Conservation (phyloP, 352 stramenopile genomes). For the Lagenidium giganteum region DNA sequence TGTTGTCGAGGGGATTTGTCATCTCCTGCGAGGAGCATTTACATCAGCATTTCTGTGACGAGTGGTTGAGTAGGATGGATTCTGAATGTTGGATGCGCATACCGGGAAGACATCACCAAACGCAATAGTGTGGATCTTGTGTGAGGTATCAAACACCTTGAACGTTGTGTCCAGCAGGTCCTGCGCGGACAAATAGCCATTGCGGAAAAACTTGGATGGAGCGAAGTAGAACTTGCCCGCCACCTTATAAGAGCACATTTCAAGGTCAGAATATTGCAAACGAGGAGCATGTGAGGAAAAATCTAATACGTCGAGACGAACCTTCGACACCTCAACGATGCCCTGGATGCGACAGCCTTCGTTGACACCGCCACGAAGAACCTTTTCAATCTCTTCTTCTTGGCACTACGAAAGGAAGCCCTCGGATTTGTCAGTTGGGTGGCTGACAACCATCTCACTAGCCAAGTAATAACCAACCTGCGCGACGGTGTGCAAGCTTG, state of each 20-base stretch:
- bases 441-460: too few relatives aligned
- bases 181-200: constrained; percentile 60
- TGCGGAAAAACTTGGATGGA: constrained; percentile 78
- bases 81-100: constrained; percentile 4
- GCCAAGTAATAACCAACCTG: constrained; percentile 34
- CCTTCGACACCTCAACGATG: constrained; percentile 72
- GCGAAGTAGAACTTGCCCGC: constrained; percentile 79
- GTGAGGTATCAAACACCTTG: constrained; percentile 69
- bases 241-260: constrained; percentile 36
- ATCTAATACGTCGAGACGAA: constrained; percentile 6
- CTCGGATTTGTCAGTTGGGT: too few relatives aligned
- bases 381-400: constrained; percentile 69
- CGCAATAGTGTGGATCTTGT: constrained; percentile 45
- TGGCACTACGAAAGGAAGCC: constrained; percentile 49
- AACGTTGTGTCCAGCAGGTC: constrained; percentile 67
- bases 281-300: neutral
- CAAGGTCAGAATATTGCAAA: neutral
- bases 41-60: too few relatives aligned
- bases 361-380: constrained; percentile 64
- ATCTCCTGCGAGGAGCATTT: constrained; percentile 43
- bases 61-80: neutral
- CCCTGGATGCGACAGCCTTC: constrained; percentile 79
- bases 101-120: constrained; percentile 67
- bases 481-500: constrained; percentile 66
- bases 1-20: constrained; percentile 62